phyloP scores from a whole-genome alignment of 2,329 filamentous ascomycete genomes.

The Seiridium cupressi region DNA sequence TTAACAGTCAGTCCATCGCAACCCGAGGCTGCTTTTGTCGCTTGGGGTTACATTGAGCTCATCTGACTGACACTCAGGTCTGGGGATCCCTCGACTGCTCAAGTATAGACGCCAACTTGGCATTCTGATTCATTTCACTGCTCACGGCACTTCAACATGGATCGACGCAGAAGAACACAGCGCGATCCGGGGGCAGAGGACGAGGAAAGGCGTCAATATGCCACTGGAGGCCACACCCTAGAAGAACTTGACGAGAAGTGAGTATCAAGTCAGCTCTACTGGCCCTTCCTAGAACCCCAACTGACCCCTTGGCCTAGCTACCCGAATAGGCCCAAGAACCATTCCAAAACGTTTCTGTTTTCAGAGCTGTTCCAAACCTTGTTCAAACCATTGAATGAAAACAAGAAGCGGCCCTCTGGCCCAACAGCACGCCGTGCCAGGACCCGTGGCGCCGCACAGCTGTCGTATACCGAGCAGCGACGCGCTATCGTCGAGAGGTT shows the following conservation, averaged over 20 bases:
- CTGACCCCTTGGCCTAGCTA: constrained; percentile 53
- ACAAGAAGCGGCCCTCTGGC: constrained; percentile 71
- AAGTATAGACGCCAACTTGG: too few relatives aligned
- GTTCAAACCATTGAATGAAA: constrained; percentile 78
- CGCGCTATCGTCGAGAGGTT: constrained; percentile 82
- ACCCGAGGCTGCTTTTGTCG: too few relatives aligned
- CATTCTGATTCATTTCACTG: too few relatives aligned
- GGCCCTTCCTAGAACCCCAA: constrained; percentile 4
- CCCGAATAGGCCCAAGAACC: constrained; percentile 79
- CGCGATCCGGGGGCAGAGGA: constrained; percentile 40
- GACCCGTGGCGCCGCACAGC: constrained; percentile 54
- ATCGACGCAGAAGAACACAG: constrained; percentile 22
- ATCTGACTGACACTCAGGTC: too few relatives aligned
- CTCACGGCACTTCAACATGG: constrained; percentile 25
- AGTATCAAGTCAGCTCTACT: neutral
- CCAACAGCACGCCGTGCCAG: constrained; percentile 51
- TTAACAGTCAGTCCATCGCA: too few relatives aligned
- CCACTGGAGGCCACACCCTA: constrained; percentile 32
- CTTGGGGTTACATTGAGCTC: too few relatives aligned
- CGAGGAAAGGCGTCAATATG: constrained; percentile 54
- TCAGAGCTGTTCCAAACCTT: constrained; percentile 73
- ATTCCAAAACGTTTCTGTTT: constrained; percentile 77
- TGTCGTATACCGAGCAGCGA: constrained; percentile 74
- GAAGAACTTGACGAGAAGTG: constrained; percentile 46
- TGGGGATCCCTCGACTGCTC: too few relatives aligned